Conservation (phyloP, 306 rosid genomes). For the Herpetospermum pedunculosum region DNA sequence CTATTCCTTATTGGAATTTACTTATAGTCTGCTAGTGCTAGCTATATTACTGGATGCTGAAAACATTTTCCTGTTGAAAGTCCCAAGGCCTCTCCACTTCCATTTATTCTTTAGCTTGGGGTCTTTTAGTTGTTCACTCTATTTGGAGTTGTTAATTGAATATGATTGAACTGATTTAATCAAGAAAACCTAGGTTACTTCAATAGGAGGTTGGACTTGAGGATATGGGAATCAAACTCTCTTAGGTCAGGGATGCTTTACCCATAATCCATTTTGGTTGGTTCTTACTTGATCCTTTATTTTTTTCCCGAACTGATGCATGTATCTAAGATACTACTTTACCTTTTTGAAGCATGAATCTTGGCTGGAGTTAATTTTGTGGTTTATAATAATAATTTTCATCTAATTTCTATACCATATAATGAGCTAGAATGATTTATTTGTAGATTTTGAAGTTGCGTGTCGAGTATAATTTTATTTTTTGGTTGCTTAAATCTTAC, state of each 20-base stretch:
- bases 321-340: neutral
- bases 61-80: neutral
- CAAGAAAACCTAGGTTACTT: neutral
- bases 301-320: neutral
- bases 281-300: neutral
- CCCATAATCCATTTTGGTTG: neutral
- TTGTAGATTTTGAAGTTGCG: conserved; percentile 1
- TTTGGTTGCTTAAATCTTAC: conserved; percentile 5
- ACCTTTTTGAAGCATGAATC: neutral
- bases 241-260: neutral
- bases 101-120: neutral
- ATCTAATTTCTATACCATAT: neutral
- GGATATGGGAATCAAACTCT: neutral
- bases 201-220: neutral
- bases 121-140: neutral
- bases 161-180: neutral
- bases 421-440: neutral
- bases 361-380: neutral
- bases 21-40: neutral
- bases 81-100: neutral
- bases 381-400: neutral
- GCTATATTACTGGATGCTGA: neutral
- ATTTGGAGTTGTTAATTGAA: neutral
- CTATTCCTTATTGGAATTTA: neutral
- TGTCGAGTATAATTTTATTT: neutral